phyloP scores from a whole-genome alignment of 345 rosid species.

The Conringia planisiliqua region DNA sequence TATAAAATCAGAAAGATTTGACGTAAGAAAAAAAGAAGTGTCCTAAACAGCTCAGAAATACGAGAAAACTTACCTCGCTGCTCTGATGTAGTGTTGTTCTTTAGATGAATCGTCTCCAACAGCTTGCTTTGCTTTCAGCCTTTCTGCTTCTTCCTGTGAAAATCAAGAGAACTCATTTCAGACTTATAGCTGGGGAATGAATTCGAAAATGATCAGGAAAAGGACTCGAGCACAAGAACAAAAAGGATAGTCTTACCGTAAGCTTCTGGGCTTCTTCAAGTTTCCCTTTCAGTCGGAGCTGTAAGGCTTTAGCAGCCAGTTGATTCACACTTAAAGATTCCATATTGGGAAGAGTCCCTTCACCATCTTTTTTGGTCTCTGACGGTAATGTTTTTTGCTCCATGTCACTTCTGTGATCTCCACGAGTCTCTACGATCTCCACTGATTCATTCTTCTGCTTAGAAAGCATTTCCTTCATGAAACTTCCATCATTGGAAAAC shows the following conservation, averaged over 20 bases:
- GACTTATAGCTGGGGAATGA: neutral
- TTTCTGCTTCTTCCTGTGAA: slow-evolving; percentile 68
- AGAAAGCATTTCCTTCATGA: slow-evolving; percentile 50
- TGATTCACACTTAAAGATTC: slow-evolving; percentile 67
- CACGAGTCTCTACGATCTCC: slow-evolving; percentile 26
- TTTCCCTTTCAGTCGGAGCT: slow-evolving; percentile 86
- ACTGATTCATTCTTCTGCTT: slow-evolving; percentile 37
- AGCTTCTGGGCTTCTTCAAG: slow-evolving; percentile 79
- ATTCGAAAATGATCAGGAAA: neutral
- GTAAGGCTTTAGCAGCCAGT: slow-evolving; percentile 86
- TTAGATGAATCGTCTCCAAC: slow-evolving; percentile 37
- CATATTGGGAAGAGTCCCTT: slow-evolving; percentile 23
- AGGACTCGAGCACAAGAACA: neutral
- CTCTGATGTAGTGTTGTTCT: slow-evolving; percentile 29
- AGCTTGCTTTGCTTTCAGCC: slow-evolving; percentile 49
- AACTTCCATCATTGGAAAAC: slow-evolving; percentile 74
- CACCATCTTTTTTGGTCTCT: slow-evolving; percentile 29
- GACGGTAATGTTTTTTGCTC: slow-evolving; percentile 18
- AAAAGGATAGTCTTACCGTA: slow-evolving; percentile 42
- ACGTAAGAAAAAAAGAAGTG: neutral
- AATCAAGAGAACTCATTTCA: neutral
- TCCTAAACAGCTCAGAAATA: neutral
- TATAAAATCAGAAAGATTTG: neutral
- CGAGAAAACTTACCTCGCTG: slow-evolving; percentile 44
- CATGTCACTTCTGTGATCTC: slow-evolving; percentile 28